Conservation (phyloP, 805 yeast genomes). For the Candida peoriensis region DNA sequence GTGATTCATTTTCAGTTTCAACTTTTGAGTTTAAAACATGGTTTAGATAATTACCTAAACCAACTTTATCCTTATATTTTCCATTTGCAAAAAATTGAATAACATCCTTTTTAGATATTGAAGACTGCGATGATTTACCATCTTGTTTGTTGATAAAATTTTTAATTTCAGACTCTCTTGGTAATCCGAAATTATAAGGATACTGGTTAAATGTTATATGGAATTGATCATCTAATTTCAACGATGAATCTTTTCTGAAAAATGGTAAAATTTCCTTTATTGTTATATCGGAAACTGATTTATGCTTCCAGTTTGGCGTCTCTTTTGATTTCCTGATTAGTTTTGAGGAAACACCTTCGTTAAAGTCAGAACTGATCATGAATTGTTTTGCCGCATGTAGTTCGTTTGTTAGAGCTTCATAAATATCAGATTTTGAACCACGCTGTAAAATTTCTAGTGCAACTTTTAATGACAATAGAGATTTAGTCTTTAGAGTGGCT, state of each 20-base stretch:
- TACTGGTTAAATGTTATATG: conserved; percentile 39
- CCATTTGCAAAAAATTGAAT: conserved; percentile 49
- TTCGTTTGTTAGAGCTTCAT: conserved; percentile 67
- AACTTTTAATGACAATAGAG: conserved; percentile 75
- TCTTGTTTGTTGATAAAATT: conserved; percentile 66
- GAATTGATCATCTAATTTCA: conserved; percentile 25
- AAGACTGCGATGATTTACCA: conserved; percentile 26
- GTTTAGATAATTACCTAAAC: conserved; percentile 56
- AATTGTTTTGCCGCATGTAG: conserved; percentile 72
- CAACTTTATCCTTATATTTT: conserved; percentile 45
- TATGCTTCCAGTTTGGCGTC: conserved; percentile 46
- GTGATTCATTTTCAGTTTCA: conserved; percentile 6
- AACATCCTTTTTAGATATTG: conserved; percentile 55
- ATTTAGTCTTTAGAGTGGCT: conserved; percentile 55
- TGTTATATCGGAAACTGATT: conserved; percentile 33
- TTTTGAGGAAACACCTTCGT: conserved; percentile 61
- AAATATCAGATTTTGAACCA: conserved; percentile 53
- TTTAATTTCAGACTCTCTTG: conserved; percentile 61
- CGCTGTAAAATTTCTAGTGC: conserved; percentile 62
- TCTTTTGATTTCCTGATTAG: conserved; percentile 55
- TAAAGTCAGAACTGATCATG: conserved; percentile 60
- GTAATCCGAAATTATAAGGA: conserved; percentile 66
- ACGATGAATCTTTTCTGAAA: conserved; percentile 25
- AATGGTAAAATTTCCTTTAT: conserved; percentile 26
- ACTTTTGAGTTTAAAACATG: conserved; percentile 41